phyloP scores from a whole-genome alignment of 2,329 filamentous ascomycete genomes.

The Colletotrichum sp. region DNA sequence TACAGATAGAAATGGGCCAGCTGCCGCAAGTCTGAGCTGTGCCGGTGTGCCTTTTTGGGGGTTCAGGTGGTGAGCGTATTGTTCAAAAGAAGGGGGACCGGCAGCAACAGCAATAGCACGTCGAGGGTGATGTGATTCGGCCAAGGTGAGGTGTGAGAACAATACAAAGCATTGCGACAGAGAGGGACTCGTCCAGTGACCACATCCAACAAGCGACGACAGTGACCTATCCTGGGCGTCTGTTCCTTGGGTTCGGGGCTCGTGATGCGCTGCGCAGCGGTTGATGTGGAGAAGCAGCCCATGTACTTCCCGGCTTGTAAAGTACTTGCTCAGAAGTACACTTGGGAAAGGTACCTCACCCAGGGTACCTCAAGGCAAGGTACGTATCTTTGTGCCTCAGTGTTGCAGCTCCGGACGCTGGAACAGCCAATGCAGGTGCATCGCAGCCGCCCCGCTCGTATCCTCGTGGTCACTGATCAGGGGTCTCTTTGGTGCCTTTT shows the following conservation, averaged over 20 bases:
- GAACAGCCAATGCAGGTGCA: slow-evolving; percentile 24
- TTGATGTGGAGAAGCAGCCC: slow-evolving; percentile 4
- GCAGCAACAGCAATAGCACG: background rate
- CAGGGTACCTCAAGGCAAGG: background rate
- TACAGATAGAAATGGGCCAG: background rate
- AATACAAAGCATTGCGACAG: background rate
- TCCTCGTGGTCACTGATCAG: slow-evolving; percentile 19
- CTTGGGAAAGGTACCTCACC: background rate
- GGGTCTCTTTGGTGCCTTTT: slow-evolving; percentile 2
- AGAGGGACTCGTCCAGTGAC: background rate
- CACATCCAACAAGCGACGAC: background rate
- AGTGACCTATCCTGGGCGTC: background rate
- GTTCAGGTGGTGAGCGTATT: background rate
- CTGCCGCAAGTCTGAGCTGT: background rate
- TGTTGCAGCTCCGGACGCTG: slow-evolving; percentile 1
- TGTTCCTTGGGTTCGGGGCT: slow-evolving; percentile 11
- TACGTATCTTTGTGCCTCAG: background rate
- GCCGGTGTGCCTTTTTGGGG: background rate
- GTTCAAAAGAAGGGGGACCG: background rate
- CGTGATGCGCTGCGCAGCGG: slow-evolving; percentile 16
- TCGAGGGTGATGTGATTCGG: background rate
- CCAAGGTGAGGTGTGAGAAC: background rate
- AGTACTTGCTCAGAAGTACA: background rate
- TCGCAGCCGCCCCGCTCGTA: slow-evolving; percentile 13
- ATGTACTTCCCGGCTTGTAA: background rate